Conservation (phyloP, 176 grass and related monocot genomes). For the Bonia amplexicaulis region DNA sequence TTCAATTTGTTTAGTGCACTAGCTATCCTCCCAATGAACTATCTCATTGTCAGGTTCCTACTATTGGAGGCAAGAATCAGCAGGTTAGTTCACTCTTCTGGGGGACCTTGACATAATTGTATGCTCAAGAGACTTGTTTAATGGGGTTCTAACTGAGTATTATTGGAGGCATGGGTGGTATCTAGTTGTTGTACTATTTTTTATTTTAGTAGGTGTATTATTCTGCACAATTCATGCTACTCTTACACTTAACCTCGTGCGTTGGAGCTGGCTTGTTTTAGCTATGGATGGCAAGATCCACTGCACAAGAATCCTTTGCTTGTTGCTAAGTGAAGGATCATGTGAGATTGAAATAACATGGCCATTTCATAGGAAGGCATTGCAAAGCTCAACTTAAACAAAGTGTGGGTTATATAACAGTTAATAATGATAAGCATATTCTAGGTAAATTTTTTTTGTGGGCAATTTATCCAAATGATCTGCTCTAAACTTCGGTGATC, state of each 20-base stretch:
- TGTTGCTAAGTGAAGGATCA: too few species aligned
- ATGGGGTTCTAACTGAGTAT: neutral
- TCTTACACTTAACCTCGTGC: neutral
- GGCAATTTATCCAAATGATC: neutral
- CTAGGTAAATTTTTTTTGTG: too few species aligned
- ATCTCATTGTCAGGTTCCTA: slow-evolving; percentile 1
- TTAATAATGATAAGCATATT: neutral
- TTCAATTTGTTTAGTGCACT: neutral
- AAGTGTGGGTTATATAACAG: neutral
- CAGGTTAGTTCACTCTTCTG: neutral
- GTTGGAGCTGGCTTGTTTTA: neutral
- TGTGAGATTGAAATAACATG: too few species aligned
- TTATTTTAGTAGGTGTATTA: neutral
- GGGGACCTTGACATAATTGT: neutral
- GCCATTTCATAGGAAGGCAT: neutral
- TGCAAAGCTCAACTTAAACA: neutral
- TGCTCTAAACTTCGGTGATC: neutral
- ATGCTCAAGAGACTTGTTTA: neutral
- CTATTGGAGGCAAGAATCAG: slow-evolving; percentile 2
- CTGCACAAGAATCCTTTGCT: neutral
- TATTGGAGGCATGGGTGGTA: neutral
- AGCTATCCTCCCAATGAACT: neutral
- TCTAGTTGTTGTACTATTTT: neutral
- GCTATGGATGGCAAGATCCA: neutral
- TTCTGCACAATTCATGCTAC: neutral